Evolutionary conservation across 495 filamentous ascomycete genomes (phyloP).

Genomic region (Rostrohypoxylon terebratum): DNA sequence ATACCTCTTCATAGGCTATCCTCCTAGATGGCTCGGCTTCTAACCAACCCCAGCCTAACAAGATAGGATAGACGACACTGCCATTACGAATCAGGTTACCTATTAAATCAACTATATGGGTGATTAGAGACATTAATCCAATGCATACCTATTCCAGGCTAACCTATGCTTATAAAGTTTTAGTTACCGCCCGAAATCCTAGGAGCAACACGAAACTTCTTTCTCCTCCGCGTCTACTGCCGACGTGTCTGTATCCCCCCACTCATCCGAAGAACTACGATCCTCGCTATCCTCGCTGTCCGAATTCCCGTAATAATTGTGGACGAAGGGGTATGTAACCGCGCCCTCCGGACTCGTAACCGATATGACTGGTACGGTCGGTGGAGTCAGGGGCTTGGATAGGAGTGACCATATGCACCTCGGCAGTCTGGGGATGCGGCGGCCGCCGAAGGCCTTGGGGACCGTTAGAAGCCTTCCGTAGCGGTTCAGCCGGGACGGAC

Average conservation of each 20-base stretch:
- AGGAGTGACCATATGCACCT: constrained; percentile 18
- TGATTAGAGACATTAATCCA: background rate
- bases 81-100: background rate
- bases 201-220: background rate
- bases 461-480: background rate
- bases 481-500: background rate
- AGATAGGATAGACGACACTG: background rate
- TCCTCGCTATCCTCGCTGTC: background rate
- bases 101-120: background rate
- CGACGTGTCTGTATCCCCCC: background rate
- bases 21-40: background rate
- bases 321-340: constrained; percentile 19
- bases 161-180: background rate
- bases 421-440: background rate
- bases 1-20: background rate
- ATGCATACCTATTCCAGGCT: background rate
- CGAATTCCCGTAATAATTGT: constrained; percentile 20
- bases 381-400: background rate
- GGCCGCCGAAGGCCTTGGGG: background rate
- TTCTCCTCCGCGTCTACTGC: background rate
- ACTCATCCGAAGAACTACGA: background rate
- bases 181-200: background rate
- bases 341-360: constrained; percentile 18
- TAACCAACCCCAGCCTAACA: background rate
- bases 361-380: constrained; percentile 12